Conservation (phyloP, 2,329 filamentous ascomycete species). For the Endothia cerciana region DNA sequence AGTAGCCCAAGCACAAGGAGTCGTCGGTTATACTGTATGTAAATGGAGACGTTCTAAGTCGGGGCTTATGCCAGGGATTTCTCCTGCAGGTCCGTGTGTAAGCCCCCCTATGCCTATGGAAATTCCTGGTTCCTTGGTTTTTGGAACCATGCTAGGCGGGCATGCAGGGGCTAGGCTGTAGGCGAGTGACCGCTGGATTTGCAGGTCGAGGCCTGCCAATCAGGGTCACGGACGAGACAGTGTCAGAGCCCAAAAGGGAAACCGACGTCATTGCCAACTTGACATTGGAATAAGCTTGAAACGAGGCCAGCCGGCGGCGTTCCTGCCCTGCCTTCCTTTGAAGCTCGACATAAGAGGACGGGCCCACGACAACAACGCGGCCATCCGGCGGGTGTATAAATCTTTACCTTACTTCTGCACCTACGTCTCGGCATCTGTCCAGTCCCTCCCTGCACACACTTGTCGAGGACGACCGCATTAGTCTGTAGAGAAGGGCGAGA, state of each 20-base stretch:
- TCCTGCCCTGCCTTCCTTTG: neutral
- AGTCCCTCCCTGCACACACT: neutral
- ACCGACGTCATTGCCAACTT: conserved; percentile 17
- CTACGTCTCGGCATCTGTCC: neutral
- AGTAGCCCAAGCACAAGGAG: too few relatives aligned
- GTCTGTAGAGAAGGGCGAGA: too few relatives aligned
- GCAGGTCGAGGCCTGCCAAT: neutral
- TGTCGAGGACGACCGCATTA: neutral
- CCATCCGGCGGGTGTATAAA: neutral
- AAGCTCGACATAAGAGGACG: neutral
- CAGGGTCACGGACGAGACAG: neutral
- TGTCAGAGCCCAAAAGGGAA: conserved; percentile 15
- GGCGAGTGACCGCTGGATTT: too few relatives aligned
- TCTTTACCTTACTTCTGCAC: neutral
- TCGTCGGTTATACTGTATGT: too few relatives aligned
- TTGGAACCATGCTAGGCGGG: too few relatives aligned
- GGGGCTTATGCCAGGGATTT: too few relatives aligned
- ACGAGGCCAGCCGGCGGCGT: conserved; percentile 1
- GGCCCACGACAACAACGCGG: neutral
- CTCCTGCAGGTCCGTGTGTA: too few relatives aligned
- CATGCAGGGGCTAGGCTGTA: too few relatives aligned
- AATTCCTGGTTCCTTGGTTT: too few relatives aligned
- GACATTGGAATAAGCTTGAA: conserved; percentile 16
- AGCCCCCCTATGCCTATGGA: too few relatives aligned
- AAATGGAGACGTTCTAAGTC: too few relatives aligned